Base-by-base conservation (phyloP, 257 asterid species). In the Paulownia fortunei region DNA sequence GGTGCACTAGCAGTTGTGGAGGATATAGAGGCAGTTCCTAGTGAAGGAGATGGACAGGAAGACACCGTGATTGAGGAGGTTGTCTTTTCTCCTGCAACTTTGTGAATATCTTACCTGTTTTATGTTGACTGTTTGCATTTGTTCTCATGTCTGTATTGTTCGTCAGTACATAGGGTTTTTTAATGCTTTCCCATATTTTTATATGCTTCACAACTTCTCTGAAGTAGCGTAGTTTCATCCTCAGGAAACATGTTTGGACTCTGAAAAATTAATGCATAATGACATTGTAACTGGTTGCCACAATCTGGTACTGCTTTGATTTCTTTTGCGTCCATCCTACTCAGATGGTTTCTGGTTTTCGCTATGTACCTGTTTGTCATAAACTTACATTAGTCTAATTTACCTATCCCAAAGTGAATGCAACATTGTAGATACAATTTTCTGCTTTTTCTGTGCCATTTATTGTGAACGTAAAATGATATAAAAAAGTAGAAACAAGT, bases 1-100 rank as follows among this genome's bases (percentile, higher is more conserved):
- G 85, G 36, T 58, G 55, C 24, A n/a, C 75, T 64, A 36, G 52
- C 72, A 47, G 76, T 73, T 64, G 85, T 63, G 4, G 86, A 84
- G 82, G 92, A 80, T 72, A 59, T 86, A n/a, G 87, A 85, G 56
- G 66, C 84, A 15, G 72, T 72, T 46, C 63, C 85, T 39, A 84
- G 82, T 15, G 91, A 77, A 63, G 90, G 49, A 41, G 92, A 82
- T 19, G 81, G 65, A 36, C 82, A 81, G 30, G 91, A 82, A 21
- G 94, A 79, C 49, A 44, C 23, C 12, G 69, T 42, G 32, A 81
- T 90, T 34, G 82, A 83, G 37, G 94, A 92, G 96, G 98, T 92
- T 74, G 69, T 64, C 60, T 67, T n/a, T 65, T 80, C 64, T 15
- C 26, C 56, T 9, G 21, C 61, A 21, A 59, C 18, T 54, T 47